A percentile compares a stretch with the other conserved stretches of the same genome.
Conservation (phyloP, 441 rosid species). For the Jatropha podagrica region DNA sequence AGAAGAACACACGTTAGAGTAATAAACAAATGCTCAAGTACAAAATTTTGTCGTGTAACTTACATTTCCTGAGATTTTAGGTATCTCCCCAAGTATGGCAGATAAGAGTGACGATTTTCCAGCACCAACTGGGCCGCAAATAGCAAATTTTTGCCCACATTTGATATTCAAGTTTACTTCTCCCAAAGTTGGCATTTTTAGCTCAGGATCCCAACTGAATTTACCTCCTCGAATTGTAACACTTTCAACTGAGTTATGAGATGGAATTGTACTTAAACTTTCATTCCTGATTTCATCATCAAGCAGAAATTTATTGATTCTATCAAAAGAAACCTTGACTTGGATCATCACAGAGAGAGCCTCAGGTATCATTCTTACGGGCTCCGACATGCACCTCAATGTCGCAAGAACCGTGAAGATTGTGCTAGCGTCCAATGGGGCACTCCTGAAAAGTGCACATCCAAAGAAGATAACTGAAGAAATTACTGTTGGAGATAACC, state of each 20-base stretch:
- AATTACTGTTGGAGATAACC: constrained; percentile 78
- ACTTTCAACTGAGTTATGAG: constrained; percentile 29
- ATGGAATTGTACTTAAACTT: constrained; percentile 27
- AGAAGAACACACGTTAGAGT: constrained; percentile 16
- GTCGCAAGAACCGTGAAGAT: constrained; percentile 86
- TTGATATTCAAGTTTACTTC: constrained; percentile 46
- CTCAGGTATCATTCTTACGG: constrained; percentile 81
- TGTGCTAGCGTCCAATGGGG: constrained; percentile 77
- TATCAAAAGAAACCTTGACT: constrained; percentile 72
- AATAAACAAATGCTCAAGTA: constrained; percentile 3
- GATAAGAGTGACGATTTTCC: constrained; percentile 82
- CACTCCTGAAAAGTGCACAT: constrained; percentile 58
- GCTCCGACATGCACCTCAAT: constrained; percentile 68
- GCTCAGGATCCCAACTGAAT: constrained; percentile 77
- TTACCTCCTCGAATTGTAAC: constrained; percentile 54
- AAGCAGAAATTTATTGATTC: constrained; percentile 62
- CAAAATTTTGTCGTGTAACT: constrained; percentile 27
- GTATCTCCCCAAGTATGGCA: constrained; percentile 80
- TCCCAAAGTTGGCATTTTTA: constrained; percentile 38
- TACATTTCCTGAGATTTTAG: constrained; percentile 71
- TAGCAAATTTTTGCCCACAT: constrained; percentile 63
- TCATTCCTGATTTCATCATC: constrained; percentile 65
- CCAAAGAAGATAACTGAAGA: constrained; percentile 74
- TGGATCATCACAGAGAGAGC: constrained; percentile 75
- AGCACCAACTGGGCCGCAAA: constrained; percentile 87